Conservation (phyloP, 768 basidiomycete species). For the Multifurca ochricompacta region DNA sequence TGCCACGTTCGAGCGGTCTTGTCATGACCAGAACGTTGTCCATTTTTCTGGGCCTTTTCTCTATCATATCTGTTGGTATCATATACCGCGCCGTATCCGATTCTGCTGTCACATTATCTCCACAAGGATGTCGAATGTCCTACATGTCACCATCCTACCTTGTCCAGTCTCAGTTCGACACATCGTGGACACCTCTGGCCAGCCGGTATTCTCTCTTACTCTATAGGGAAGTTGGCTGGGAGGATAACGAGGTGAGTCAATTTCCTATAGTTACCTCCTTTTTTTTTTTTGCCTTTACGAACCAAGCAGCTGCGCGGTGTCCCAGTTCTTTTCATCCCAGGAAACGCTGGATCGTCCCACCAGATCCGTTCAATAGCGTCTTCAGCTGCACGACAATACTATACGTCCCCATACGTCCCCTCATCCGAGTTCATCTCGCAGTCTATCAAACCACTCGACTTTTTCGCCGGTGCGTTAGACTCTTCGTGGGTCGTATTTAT, state of each 20-base stretch:
- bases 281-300: constrained; percentile 1
- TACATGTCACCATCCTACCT: constrained; percentile 93
- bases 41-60: constrained; percentile 5
- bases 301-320: constrained; percentile 37
- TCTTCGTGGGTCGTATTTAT: neutral
- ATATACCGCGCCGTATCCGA: constrained; percentile 11
- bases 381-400: constrained; percentile 78
- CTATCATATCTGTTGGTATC: neutral
- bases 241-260: constrained; percentile 47
- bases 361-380: constrained; percentile 95
- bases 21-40: constrained; percentile 3
- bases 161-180: constrained; percentile 57
- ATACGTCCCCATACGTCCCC: constrained; percentile 47
- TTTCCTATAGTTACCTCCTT: constrained; percentile 1
- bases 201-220: constrained; percentile 78
- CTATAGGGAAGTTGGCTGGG: constrained; percentile 87
- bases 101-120: constrained; percentile 42
- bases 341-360: constrained; percentile 91
- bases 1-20: neutral
- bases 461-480: constrained; percentile 65
- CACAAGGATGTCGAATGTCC: constrained; percentile 93
- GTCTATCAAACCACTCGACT: constrained; percentile 56
- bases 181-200: constrained; percentile 63
- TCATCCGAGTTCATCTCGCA: constrained; percentile 46
- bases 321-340: constrained; percentile 95